Evolutionary conservation across 306 rosid species (phyloP).

Genomic region (Malus sieversii): DNA sequence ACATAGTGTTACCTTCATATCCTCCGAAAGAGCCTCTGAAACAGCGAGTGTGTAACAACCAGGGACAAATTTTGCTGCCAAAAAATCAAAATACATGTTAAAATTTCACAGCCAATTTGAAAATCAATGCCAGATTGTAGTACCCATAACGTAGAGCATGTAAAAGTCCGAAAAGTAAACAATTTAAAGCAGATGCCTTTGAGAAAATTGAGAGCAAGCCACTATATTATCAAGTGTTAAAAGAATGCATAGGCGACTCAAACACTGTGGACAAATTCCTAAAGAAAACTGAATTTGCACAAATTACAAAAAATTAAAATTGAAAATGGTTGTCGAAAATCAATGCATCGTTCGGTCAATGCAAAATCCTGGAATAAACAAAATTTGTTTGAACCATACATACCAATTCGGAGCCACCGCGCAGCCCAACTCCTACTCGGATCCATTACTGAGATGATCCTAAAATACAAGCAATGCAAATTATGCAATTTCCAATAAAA

Average conservation of each 20-base stretch:
- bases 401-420: slow-evolving; percentile 90
- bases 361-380: neutral
- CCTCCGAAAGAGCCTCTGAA: slow-evolving; percentile 93
- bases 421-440: slow-evolving; percentile 92
- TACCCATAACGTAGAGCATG: neutral
- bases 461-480: slow-evolving; percentile 3
- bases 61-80: slow-evolving; percentile 69
- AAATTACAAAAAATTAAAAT: neutral
- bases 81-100: neutral
- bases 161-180: neutral
- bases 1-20: slow-evolving; percentile 52
- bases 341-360: neutral
- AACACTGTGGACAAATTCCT: neutral
- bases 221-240: neutral
- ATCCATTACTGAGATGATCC: slow-evolving; percentile 90
- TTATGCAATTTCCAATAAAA: neutral
- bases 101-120: neutral
- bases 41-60: slow-evolving; percentile 96
- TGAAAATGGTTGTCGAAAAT: neutral
- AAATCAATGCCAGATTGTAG: neutral
- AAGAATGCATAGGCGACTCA: neutral
- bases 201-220: neutral
- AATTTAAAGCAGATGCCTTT: neutral
- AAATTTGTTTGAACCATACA: neutral
- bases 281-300: neutral